phyloP scores from a whole-genome alignment of 495 filamentous ascomycete genomes.

The Usnea hakonensis region DNA sequence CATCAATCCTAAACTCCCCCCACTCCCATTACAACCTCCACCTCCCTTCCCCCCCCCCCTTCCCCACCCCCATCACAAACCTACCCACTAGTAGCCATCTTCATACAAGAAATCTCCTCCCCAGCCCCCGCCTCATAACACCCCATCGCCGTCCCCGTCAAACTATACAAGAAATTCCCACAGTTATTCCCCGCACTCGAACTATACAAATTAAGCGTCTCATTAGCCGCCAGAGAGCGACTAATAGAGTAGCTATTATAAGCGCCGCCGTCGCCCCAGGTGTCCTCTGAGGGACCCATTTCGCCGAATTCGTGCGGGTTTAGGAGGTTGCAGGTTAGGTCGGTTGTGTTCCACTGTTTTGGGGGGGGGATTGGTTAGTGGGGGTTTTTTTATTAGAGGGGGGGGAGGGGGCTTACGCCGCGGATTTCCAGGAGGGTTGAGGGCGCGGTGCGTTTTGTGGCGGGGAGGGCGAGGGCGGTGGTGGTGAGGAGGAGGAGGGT shows the following conservation, averaged over 20 bases:
- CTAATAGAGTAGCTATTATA: background rate
- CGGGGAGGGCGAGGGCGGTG: background rate
- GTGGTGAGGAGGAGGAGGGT: background rate
- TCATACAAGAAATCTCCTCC: too few relatives aligned
- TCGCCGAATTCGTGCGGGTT: background rate
- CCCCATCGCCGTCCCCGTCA: too few relatives aligned
- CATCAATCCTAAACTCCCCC: too few relatives aligned
- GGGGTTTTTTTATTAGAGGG: too few relatives aligned
- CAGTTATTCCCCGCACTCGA: background rate
- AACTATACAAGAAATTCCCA: background rate
- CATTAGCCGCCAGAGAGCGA: background rate
- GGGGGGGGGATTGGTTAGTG: background rate
- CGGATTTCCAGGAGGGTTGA: too few relatives aligned
- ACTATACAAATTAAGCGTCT: background rate
- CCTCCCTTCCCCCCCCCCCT: too few relatives aligned
- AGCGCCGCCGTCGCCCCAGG: background rate
- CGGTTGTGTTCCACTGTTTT: background rate
- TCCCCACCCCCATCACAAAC: too few relatives aligned
- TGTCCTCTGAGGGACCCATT: background rate
- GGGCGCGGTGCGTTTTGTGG: too few relatives aligned
- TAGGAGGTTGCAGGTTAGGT: background rate
- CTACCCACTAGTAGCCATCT: too few relatives aligned
- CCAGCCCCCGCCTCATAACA: too few relatives aligned
- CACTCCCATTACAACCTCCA: too few relatives aligned
- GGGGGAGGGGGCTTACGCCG: too few relatives aligned